Base-by-base conservation (phyloP, 1,284 basidiomycete genomes). In the Pseudozyma sp. region DNA sequence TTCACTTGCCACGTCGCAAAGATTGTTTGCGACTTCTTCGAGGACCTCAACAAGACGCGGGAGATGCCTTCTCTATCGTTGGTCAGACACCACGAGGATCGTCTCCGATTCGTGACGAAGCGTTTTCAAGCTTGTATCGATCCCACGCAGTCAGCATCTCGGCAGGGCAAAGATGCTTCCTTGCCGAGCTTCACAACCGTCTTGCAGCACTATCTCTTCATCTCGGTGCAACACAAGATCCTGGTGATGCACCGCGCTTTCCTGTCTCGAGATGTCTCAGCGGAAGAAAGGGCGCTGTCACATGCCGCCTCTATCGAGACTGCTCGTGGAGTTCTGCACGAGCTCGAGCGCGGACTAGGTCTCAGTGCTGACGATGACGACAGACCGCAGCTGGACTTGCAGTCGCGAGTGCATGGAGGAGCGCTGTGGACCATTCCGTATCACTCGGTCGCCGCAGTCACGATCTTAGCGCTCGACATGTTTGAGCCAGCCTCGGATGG, bases 341-440 rank as follows among this genome's bases (percentile, higher is more conserved):
- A 72, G 64, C 67, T 72, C 34, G 58, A 68, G 35, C 63, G 67
- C 13, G 63, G 71, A n/a, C 55, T 70, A 7, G 64, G 67, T 2
- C 51, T 77, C 45, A 69, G 59, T 39, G 33, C 51, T 33, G 62
- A 71, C 44, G 60, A 63, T 4, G 64, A 60, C 31, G 64, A 67
- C 17, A 39, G 59, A n/a, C 63, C 69, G 30, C 70, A 67, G 13
- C n/a, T 68, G 40, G 70, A 73, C 46, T 45, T 73, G 35, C 70
- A 68, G 48, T 73, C 70, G 7, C 61, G 70, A 19, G 68, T 67
- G 0, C 74, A 77, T 35, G 69, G 70, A n/a, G 74, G 66, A 37
- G 74, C 66, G 10, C 49, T 77, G 2, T 77, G 74, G 74, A 77
- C 74, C 13, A 77, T 73, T 17, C 66, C 74, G 6, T 77, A 77